A percentile compares a stretch with the other conserved stretches of the same genome.
Conservation (phyloP, 202 grass and related monocot species). For the Carex arenaria region DNA sequence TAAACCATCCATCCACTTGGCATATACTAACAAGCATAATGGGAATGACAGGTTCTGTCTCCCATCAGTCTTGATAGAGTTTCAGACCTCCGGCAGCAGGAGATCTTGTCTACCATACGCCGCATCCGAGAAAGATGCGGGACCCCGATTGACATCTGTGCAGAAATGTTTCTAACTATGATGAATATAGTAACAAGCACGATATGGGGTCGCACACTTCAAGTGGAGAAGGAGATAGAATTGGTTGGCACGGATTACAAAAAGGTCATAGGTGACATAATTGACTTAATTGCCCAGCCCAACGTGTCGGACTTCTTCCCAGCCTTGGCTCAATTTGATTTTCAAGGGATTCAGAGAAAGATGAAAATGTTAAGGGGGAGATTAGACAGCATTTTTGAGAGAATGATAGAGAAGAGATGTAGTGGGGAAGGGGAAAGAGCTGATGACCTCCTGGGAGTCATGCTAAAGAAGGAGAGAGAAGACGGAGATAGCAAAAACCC, state of each 20-base stretch:
- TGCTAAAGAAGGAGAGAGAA: conserved; percentile 66
- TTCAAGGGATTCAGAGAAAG: conserved; percentile 45
- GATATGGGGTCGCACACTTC: conserved; percentile 49
- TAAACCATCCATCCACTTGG: not conserved
- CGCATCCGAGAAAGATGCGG: conserved; percentile 20
- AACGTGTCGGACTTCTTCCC: conserved; percentile 81
- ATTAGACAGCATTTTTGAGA: conserved; percentile 37
- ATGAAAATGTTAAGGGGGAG: conserved; percentile 29
- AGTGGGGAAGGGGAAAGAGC: not conserved
- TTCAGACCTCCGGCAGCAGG: conserved; percentile 33
- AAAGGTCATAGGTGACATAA: conserved; percentile 42
- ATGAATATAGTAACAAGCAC: conserved; percentile 53
- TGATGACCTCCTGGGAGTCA: conserved; percentile 42
- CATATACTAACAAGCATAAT: not conserved
- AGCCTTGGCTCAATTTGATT: conserved; percentile 44
- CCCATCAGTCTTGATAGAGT: conserved; percentile 31
- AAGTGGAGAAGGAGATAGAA: conserved; percentile 23
- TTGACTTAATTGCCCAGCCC: conserved; percentile 34
- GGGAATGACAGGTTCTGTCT: conserved; percentile 35
- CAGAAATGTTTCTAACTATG: conserved; percentile 42
- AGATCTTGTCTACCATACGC: conserved; percentile 37
- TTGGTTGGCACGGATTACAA: conserved; percentile 35
- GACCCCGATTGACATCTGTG: conserved; percentile 34
- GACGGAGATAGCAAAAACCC: conserved; percentile 40
- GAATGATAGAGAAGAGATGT: conserved; percentile 38